Conservation (phyloP, 352 stramenopile genomes). For the Pythium sukuiense region DNA sequence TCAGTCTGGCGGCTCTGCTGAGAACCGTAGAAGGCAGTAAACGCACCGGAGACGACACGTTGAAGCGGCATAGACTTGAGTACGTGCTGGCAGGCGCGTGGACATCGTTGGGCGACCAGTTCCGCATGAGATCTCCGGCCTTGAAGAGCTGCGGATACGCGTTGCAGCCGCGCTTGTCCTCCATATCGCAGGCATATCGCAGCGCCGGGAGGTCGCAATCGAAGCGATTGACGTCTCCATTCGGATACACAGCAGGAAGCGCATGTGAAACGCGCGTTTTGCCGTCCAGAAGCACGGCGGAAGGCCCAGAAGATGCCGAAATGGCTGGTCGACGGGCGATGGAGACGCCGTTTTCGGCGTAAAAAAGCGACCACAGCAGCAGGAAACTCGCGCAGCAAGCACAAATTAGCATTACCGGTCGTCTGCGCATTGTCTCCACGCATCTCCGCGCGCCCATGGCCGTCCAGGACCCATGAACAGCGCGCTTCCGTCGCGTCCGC, state of each 20-base stretch:
- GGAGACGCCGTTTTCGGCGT: no score
- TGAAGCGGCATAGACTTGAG: constrained; percentile 66
- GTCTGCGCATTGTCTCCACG: no score
- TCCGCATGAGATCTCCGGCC: constrained; percentile 65
- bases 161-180: constrained; percentile 35
- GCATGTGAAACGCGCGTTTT: constrained; percentile 25
- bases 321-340: no score
- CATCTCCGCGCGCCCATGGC: no score
- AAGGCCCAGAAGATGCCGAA: not conserved
- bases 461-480: no score
- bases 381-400: no score
- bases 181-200: constrained; percentile 57
- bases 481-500: no score
- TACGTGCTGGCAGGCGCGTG: constrained; percentile 39
- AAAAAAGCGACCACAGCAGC: no score
- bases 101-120: constrained; percentile 74
- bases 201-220: constrained; percentile 56
- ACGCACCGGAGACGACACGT: constrained; percentile 53
- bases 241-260: constrained; percentile 42
- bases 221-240: constrained; percentile 44
- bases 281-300: constrained; percentile 37
- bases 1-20: no score
- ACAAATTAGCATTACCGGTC: no score
- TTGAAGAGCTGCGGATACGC: constrained; percentile 74
- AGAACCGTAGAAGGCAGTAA: not conserved